Evolutionary conservation across 306 rosid species (phyloP), one percentile per base, ranked within the genome.

Genomic region (Citrullus mucosospermus): DNA sequence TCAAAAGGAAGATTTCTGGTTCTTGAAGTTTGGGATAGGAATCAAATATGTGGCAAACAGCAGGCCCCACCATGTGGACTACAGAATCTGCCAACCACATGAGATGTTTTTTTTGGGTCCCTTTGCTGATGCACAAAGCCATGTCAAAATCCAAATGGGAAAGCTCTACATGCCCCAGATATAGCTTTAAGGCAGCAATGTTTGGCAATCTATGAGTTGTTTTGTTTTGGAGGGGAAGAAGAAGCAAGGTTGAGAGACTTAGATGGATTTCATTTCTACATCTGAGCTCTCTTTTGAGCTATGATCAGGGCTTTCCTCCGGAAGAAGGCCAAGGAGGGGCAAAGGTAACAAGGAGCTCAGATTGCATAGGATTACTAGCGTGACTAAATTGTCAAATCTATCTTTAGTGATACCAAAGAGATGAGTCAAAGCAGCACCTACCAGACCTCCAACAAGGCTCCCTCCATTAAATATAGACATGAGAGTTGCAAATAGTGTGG

Each of bases 401-500:
- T 95, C 99, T 84, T 83, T 95, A 17, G 97, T 95, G 77, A 95
- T 82, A 61, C 99, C 99, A 78, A 95, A 89, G 61, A 92, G 50
- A 78, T 90, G 91, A 59, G 97, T 95, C 83, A 95, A 85, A 75
- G 96, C 97, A 59, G 99, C 99, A 54, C 99, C 99, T 39, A 95
- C 81, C 83, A 92, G 84, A 30, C 97, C 99, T 83, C 99, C 99
- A 79, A 95, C 80, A 81, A 95, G 96, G 43, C 96, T 91, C 70
- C 97, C 99, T 46, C 93, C 99, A 28, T 95, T 95, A 16, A 93
- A 89, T 79, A 95, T 81, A 25, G 99, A 95, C 99, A 95, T 95
- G 18, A 95, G 97, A 82, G 99, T 95, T 78, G 99, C 99, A n/a
- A 95, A 95, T 68, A 92, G 97, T 16, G 97, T 95, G 63, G 99